A percentile compares a stretch with the other conserved stretches of the same genome.
phyloP scores from a whole-genome alignment of 306 rosid species.

The Sesbania bispinosa region DNA sequence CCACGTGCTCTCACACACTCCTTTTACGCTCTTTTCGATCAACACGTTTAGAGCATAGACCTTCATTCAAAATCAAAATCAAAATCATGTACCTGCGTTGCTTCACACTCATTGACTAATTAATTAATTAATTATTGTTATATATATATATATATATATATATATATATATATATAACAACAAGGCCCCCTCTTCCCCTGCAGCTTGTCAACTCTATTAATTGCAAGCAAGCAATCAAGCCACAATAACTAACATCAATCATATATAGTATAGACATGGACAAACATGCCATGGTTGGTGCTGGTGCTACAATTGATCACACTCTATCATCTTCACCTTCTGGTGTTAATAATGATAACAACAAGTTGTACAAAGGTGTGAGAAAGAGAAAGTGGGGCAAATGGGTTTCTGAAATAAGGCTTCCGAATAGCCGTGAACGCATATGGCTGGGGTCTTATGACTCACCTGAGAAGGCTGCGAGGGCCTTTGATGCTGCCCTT shows the following conservation, averaged over 20 bases:
- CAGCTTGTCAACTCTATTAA: no score
- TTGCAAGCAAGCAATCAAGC: no score
- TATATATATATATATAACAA: no score
- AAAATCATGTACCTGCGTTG: not conserved
- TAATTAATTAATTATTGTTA: no score
- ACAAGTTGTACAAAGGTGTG: slow-evolving; percentile 56
- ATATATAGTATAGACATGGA: no score
- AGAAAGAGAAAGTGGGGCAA: slow-evolving; percentile 76
- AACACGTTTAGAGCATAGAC: slow-evolving; percentile 38
- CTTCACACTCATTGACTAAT: not conserved
- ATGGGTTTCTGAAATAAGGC: slow-evolving; percentile 74
- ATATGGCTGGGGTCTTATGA: slow-evolving; percentile 77
- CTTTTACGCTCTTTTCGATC: slow-evolving; percentile 38
- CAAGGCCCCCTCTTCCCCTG: no score
- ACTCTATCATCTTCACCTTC: not conserved
- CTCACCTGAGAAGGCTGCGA: slow-evolving; percentile 60
- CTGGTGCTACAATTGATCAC: no score
- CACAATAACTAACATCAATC: no score
- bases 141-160: no score
- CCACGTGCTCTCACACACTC: slow-evolving; percentile 29
- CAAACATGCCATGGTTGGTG: no score
- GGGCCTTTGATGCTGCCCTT: slow-evolving; percentile 80
- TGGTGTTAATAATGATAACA: not conserved
- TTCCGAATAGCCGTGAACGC: slow-evolving; percentile 70
- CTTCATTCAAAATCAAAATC: not conserved